Percentiles rank a stretch among this genome's conserved stretches.
Evolutionary conservation across 2,329 filamentous ascomycete species (phyloP).

Genomic region (Exophiala phaeomuriformis): DNA sequence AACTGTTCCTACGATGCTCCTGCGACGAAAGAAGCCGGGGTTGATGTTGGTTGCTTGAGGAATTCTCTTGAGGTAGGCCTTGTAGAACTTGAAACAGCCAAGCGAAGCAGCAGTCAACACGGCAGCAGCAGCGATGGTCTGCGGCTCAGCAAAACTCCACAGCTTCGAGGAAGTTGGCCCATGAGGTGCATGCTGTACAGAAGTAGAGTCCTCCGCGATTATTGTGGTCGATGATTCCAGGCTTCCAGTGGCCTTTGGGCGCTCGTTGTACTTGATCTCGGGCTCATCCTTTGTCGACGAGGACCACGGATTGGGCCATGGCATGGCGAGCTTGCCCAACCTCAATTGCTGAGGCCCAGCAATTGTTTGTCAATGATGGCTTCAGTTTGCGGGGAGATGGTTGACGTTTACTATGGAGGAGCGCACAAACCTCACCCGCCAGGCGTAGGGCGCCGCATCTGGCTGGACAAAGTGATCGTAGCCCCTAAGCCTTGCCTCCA

Average conservation of each 20-base stretch:
- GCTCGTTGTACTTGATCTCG: not conserved
- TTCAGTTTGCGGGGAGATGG: not conserved
- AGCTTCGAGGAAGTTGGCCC: not conserved
- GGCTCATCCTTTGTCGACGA: conserved; percentile 22
- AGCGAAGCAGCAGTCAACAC: conserved; percentile 27
- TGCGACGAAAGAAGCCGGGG: conserved; percentile 61
- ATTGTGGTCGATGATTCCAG: conserved; percentile 5
- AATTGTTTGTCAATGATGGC: not conserved
- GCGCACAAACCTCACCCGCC: no score
- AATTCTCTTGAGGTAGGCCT: conserved; percentile 68
- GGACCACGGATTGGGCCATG: conserved; percentile 26
- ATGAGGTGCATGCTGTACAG: not conserved
- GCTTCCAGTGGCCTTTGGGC: not conserved
- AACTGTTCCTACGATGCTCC: conserved; percentile 74
- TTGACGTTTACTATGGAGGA: no score
- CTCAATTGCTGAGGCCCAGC: not conserved
- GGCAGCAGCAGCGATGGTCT: conserved; percentile 27
- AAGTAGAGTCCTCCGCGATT: not conserved
- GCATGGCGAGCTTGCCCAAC: conserved; percentile 17
- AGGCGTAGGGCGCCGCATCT: no score
- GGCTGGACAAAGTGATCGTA: no score
- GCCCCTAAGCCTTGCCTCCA: no score
- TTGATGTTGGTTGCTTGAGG: conserved; percentile 69
- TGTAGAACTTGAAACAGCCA: conserved; percentile 25
- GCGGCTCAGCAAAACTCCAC: conserved; percentile 27